Percentiles rank a stretch among this genome's conserved stretches.
These are phyloP conservation scores for Ampelocalamus luodianensis DNA, from an alignment of 176 grass and related monocot genomes.

Conservation along the genomic window DNA sequence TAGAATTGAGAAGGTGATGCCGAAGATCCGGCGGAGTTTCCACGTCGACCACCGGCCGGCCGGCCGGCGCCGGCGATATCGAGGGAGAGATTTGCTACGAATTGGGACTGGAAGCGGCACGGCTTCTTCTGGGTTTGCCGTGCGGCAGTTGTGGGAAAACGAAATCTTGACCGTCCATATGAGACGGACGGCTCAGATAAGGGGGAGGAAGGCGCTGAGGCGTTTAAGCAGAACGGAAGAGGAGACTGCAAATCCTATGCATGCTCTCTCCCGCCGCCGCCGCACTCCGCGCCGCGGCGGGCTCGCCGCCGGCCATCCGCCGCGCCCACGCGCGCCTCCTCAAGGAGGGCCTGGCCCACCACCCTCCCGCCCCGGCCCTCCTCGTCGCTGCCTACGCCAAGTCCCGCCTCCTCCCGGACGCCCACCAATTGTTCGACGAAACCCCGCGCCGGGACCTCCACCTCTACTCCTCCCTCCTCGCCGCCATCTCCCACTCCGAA, in stretches of 20 bases:
- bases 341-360: conserved; percentile 50
- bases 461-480: conserved; percentile 72
- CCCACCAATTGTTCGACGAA: conserved; percentile 61
- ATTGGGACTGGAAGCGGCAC: background rate
- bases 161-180: background rate
- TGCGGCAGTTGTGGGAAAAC: background rate
- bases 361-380: conserved; percentile 21
- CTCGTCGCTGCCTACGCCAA: conserved; percentile 69
- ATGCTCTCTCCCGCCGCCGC: conserved; percentile 50
- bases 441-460: conserved; percentile 49
- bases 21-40: background rate
- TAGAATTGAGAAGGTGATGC: background rate
- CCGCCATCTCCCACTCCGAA: conserved; percentile 61
- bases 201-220: background rate
- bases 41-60: background rate
- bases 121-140: too few relatives aligned
- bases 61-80: background rate
- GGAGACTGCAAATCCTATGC: conserved; percentile 1
- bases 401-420: conserved; percentile 53
- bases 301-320: conserved; percentile 32
- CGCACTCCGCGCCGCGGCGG: conserved; percentile 45
- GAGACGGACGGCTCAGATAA: conserved; percentile 14
- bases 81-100: background rate
- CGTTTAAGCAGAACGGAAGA: background rate
- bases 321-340: conserved; percentile 60